These are phyloP conservation scores for Phytophthora europaea DNA, from an alignment of 352 stramenopile genomes.

Conservation along the genomic window DNA sequence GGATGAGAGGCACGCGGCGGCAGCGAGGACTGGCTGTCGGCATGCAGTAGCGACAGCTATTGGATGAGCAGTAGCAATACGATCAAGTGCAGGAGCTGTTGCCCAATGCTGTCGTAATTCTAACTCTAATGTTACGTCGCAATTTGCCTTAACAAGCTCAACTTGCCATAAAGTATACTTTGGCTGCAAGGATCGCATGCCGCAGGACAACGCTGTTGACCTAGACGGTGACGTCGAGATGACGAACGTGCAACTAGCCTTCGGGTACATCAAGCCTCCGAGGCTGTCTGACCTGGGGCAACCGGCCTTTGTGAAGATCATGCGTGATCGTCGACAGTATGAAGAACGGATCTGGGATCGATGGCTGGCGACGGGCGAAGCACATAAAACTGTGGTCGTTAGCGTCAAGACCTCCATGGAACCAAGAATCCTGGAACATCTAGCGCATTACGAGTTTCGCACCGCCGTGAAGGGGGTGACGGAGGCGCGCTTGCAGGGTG, in stretches of 20 bases:
- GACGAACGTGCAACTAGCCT: not conserved
- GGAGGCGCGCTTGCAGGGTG: not conserved
- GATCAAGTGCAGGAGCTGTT: not conserved
- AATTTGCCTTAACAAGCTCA: not conserved
- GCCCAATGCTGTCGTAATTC: not conserved
- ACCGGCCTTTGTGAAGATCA: not conserved
- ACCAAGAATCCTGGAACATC: not conserved
- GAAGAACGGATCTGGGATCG: not conserved
- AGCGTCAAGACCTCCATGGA: not conserved
- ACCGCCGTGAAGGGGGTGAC: not conserved
- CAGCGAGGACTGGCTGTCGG: not conserved
- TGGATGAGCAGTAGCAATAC: not conserved
- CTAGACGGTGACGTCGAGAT: not conserved
- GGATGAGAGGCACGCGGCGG: not conserved
- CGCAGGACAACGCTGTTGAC: not conserved
- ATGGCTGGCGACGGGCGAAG: not conserved
- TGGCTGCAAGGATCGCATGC: not conserved
- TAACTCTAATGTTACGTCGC: not conserved
- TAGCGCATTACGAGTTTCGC: not conserved
- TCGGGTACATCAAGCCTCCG: not conserved
- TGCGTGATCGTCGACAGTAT: not conserved
- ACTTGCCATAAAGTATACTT: not conserved
- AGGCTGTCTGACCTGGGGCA: not conserved
- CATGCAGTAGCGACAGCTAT: not conserved
- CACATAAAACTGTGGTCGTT: not conserved